These are phyloP conservation scores for Backusella mclennaniae DNA, from an alignment of 192 early-diverging fungal genomes.

Conservation along the genomic window DNA sequence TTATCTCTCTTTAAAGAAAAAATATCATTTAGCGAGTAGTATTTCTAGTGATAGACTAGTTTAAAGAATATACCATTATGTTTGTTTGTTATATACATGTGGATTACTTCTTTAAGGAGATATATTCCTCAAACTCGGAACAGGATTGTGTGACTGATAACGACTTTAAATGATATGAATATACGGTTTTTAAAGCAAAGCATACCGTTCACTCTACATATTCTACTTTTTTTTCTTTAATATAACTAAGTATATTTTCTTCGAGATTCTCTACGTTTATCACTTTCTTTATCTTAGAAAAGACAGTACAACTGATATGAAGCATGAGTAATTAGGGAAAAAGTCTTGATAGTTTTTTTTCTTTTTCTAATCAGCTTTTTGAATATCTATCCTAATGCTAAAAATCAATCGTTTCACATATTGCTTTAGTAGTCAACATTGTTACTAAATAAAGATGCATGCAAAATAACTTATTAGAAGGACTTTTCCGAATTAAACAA, in stretches of 20 bases:
- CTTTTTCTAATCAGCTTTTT: too few species aligned
- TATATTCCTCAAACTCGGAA: background rate
- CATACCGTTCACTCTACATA: background rate
- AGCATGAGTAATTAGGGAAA: background rate
- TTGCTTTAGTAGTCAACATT: background rate
- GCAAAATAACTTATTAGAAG: background rate
- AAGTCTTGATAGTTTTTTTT: background rate
- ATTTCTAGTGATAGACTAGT: background rate
- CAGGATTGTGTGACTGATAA: background rate
- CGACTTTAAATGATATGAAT: background rate
- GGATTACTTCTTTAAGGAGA: background rate
- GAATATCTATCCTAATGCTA: too few species aligned
- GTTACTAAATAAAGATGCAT: background rate
- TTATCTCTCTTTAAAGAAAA: background rate
- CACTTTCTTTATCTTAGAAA: background rate
- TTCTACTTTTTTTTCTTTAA: background rate
- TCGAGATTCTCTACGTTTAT: background rate
- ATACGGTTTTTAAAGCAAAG: background rate
- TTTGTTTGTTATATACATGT: background rate
- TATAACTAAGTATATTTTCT: background rate
- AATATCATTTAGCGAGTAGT: background rate
- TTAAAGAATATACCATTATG: background rate
- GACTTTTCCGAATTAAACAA: background rate
- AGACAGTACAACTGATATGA: background rate
- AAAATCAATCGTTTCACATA: background rate